phyloP scores from a whole-genome alignment of 192 early-diverging fungal genomes.

The Backusella mclennaniae region DNA sequence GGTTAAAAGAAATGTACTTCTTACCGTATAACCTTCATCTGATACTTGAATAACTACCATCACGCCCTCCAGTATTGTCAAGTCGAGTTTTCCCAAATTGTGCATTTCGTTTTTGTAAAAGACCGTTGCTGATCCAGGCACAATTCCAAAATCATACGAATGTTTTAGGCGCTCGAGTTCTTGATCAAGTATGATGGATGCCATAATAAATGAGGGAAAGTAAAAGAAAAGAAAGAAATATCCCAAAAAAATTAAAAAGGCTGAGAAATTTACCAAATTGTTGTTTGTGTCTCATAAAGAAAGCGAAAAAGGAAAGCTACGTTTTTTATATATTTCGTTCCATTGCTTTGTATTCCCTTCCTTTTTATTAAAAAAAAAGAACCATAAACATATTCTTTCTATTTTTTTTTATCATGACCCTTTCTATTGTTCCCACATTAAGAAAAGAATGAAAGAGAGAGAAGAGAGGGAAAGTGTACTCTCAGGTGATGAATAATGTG shows the following conservation, averaged over 20 bases:
- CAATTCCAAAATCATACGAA: constrained; percentile 25
- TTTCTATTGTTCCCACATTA: too few relatives aligned
- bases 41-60: constrained; percentile 23
- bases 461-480: background rate
- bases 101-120: constrained; percentile 17
- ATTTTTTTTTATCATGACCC: background rate
- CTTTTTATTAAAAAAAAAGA: too few relatives aligned
- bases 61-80: constrained; percentile 21
- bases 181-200: background rate
- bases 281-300: background rate
- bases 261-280: background rate
- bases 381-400: background rate
- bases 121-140: constrained; percentile 21
- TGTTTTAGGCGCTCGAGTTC: constrained; percentile 5
- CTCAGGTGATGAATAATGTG: background rate
- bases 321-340: too few relatives aligned
- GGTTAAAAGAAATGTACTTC: background rate
- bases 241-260: background rate
- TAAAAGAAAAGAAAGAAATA: background rate
- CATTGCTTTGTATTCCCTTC: too few relatives aligned
- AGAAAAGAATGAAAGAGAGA: background rate
- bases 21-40: constrained; percentile 24
- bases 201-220: background rate
- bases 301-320: background rate
- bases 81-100: constrained; percentile 12